Base-by-base conservation (phyloP, 2,329 filamentous ascomycete genomes). In the Alternaria postmessia region DNA sequence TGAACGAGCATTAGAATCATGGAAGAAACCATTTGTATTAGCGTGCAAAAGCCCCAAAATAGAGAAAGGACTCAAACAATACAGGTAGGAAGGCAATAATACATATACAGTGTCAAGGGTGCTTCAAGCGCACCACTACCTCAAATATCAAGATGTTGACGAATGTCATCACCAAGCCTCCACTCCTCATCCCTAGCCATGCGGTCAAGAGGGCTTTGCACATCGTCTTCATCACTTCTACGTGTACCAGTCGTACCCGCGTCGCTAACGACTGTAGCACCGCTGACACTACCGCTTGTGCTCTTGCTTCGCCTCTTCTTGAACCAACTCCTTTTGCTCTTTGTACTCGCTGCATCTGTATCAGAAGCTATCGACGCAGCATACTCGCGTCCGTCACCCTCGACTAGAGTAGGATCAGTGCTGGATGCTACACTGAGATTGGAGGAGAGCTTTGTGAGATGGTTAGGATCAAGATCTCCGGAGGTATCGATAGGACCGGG, bases 91-190 rank as follows among this genome's bases (percentile, higher is more conserved):
- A 18, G 7, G 22, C 24, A 47, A 38, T 12, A 54, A 39, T 30
- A 36, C 46, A 38, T 38, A 22, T 36, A 36, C 22, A 34, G 26
- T 24, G 30, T 36, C 30, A 49, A 49, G 7, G 8, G 32, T 36
- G 22, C 46, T 24, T 38, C 46, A 18, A 47, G 16, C 39, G 39
- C n/a, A 14, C 22, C 7, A n/a, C 34, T 26, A 38, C 32, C 30
- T 59, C 54, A 59, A 2, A 76, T 68, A 77, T 94, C 92, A 67
- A 96, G 81, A 32, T 88, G 90, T 91, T 96, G 95, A 71, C 90
- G 85, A 24, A 91, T 88, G 73, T 96, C 93, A 75, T 97, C 93
- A 1, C 91, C 91, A 51, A 96, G 86, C 0, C 92, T 91, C 89
- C 93, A 93, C 70, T 87, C 86, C 60, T 81, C 80, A 38, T 81